Evolutionary conservation across 2,329 filamentous ascomycete genomes (phyloP).

Genomic region (Colletotrichum kahawae): DNA sequence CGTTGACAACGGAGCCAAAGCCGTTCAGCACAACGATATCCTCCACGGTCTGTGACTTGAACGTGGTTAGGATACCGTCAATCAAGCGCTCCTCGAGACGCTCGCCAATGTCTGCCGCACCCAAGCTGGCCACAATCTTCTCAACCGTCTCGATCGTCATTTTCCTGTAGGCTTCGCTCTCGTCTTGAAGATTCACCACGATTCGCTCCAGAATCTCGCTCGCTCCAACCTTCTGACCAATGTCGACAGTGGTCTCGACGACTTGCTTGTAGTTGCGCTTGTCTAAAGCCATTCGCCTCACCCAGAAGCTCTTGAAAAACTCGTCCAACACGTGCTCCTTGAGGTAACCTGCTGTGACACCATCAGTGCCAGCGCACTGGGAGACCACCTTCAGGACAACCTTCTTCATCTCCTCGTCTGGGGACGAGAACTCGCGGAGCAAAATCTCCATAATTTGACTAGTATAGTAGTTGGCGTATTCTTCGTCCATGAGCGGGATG

Average conservation of each 20-base stretch:
- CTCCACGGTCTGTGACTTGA: slow-evolving; percentile 97
- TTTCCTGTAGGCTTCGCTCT: slow-evolving; percentile 96
- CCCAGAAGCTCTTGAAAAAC: slow-evolving; percentile 99
- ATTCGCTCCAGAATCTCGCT: slow-evolving; percentile 93
- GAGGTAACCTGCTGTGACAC: slow-evolving; percentile 91
- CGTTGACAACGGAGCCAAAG: slow-evolving; percentile 97
- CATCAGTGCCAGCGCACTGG: slow-evolving; percentile 92
- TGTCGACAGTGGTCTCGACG: slow-evolving; percentile 95
- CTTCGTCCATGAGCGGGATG: slow-evolving; percentile 98
- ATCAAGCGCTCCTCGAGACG: slow-evolving; percentile 92
- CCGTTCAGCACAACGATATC: slow-evolving; percentile 96
- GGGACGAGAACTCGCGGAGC: slow-evolving; percentile 92
- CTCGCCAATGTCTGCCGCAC: slow-evolving; percentile 92
- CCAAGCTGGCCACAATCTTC: slow-evolving; percentile 91
- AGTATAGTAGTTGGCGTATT: slow-evolving; percentile 99
- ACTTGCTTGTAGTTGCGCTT: slow-evolving; percentile 98
- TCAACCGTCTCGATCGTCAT: slow-evolving; percentile 99
- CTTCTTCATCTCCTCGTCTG: slow-evolving; percentile 99
- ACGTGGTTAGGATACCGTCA: slow-evolving; percentile 92
- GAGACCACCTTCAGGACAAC: slow-evolving; percentile 97
- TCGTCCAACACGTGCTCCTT: slow-evolving; percentile 95
- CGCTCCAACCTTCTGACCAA: slow-evolving; percentile 97
- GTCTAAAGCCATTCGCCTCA: slow-evolving; percentile 93
- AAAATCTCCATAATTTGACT: slow-evolving; percentile 99
- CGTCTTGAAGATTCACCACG: slow-evolving; percentile 95